These are phyloP conservation scores for Ramaria rubella DNA, from an alignment of 768 basidiomycete species.

Conservation along the genomic window DNA sequence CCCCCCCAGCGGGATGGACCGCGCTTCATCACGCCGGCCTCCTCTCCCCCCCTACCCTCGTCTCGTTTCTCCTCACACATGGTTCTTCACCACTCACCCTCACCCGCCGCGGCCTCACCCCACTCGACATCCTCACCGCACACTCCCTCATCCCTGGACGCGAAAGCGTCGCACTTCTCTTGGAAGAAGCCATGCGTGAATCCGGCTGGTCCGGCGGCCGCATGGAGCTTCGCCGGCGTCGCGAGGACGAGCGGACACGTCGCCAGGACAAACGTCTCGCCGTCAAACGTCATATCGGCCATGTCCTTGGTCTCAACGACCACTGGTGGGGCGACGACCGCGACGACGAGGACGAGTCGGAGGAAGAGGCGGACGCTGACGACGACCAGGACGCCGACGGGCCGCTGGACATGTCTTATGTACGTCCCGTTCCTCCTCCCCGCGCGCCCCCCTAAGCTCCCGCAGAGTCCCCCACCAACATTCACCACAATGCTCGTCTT, in stretches of 20 bases:
- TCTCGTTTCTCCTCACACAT: slow-evolving; percentile 89
- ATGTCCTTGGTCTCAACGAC: slow-evolving; percentile 46
- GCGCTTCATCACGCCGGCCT: slow-evolving; percentile 89
- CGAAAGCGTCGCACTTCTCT: slow-evolving; percentile 76
- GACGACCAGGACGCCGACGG: slow-evolving; percentile 34
- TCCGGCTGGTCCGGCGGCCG: slow-evolving; percentile 76
- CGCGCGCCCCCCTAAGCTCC: slow-evolving; percentile 18
- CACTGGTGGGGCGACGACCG: slow-evolving; percentile 60
- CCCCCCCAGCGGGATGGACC: slow-evolving; percentile 79
- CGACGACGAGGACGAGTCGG: slow-evolving; percentile 34
- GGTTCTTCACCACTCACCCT: slow-evolving; percentile 77
- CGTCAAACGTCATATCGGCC: slow-evolving; percentile 53
- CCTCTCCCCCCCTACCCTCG: slow-evolving; percentile 80
- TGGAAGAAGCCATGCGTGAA: slow-evolving; percentile 84
- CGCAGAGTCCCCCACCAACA: slow-evolving; percentile 65
- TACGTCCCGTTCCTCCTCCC: slow-evolving; percentile 21
- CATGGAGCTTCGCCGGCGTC: slow-evolving; percentile 61
- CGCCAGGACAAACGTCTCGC: slow-evolving; percentile 46
- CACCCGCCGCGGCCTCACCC: slow-evolving; percentile 74
- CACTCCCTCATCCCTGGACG: slow-evolving; percentile 76
- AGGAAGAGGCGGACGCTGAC: slow-evolving; percentile 42
- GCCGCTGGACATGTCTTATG: slow-evolving; percentile 38
- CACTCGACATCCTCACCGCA: slow-evolving; percentile 85
- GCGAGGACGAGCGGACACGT: slow-evolving; percentile 51
- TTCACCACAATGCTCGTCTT: slow-evolving; percentile 92